Conservation (phyloP, 129 eudicot genomes). For the Silybum marianum region DNA sequence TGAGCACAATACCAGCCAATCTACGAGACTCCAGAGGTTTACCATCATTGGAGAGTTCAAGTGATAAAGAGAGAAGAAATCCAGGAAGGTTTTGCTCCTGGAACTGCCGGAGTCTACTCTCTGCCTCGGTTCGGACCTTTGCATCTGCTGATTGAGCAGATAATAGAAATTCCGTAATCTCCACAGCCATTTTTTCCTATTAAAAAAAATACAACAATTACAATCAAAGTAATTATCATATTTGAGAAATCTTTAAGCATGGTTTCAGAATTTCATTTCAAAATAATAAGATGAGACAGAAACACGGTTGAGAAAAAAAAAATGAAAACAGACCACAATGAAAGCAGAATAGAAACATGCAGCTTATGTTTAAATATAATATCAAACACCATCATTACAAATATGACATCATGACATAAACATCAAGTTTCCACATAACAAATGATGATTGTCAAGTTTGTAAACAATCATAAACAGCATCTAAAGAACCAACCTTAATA, state of each 20-base stretch:
- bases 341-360: neutral
- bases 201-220: neutral
- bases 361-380: neutral
- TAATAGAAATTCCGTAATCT: constrained; percentile 74
- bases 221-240: neutral
- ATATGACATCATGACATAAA: neutral
- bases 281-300: neutral
- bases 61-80: constrained; percentile 69
- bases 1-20: constrained; percentile 88
- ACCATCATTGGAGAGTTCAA: constrained; percentile 73
- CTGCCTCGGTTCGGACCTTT: constrained; percentile 75
- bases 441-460: neutral
- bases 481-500: neutral
- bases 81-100: constrained; percentile 79
- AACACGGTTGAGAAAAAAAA: neutral
- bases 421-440: neutral
- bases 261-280: neutral
- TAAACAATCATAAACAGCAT: neutral
- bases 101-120: constrained; percentile 61
- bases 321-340: neutral
- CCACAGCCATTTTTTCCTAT: constrained; percentile 67
- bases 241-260: neutral
- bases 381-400: neutral
- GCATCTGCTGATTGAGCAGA: constrained; percentile 82
- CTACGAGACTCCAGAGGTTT: constrained; percentile 84